phyloP scores from a whole-genome alignment of 1,284 basidiomycete genomes.

The Neonothopanus nambi region DNA sequence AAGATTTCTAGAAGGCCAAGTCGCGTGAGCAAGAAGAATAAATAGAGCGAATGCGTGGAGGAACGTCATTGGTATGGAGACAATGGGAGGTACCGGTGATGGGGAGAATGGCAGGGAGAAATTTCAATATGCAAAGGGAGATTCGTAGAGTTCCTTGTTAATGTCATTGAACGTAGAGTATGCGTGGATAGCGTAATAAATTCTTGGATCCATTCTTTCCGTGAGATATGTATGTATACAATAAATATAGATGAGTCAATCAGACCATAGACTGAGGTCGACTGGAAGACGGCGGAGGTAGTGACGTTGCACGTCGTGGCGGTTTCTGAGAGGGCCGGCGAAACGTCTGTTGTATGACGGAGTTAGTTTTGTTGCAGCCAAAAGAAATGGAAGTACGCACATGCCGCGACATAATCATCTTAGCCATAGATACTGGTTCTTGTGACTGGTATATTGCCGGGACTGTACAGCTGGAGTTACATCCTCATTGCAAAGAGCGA shows the following conservation, averaged over 20 bases:
- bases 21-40: no score
- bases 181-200: constrained; percentile 3
- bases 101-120: no score
- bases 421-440: constrained; percentile 44
- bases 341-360: constrained; percentile 32
- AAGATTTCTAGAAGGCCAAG: no score
- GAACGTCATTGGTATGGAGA: no score
- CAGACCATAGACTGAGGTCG: constrained; percentile 18
- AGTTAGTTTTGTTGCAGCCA: neutral
- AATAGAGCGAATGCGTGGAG: no score
- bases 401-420: constrained; percentile 50
- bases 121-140: no score
- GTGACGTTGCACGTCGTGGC: constrained; percentile 22
- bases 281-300: constrained; percentile 6
- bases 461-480: constrained; percentile 24
- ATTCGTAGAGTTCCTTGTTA: neutral
- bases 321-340: constrained; percentile 37
- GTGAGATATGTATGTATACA: neutral
- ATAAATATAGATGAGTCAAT: constrained; percentile 8
- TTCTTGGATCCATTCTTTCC: neutral
- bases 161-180: constrained; percentile 3
- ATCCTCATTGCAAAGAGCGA: neutral
- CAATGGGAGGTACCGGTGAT: no score
- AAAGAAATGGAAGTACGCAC: constrained; percentile 25
- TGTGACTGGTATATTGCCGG: constrained; percentile 41